A percentile compares a stretch with the other conserved stretches of the same genome.
These are phyloP conservation scores for Dunaliella salina DNA, from an alignment of 163 green algal genomes.

Conservation along the genomic window DNA sequence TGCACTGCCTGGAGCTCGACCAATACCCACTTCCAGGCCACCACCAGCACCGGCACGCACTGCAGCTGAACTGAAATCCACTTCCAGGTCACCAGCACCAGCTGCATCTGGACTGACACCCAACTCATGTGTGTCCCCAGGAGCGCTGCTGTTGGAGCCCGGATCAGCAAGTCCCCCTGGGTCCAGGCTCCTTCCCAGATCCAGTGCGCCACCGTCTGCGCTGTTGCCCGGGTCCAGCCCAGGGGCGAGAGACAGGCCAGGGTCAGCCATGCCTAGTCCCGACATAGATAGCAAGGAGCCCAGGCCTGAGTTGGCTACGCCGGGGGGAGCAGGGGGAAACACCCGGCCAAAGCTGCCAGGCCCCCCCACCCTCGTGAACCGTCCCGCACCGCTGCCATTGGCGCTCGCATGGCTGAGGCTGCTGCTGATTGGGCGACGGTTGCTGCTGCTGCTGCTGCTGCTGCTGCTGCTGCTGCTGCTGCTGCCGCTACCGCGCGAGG, in stretches of 20 bases:
- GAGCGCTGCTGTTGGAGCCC: too few species aligned
- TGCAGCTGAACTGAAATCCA: too few species aligned
- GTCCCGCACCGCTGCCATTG: neutral
- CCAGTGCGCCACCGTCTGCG: neutral
- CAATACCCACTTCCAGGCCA: too few species aligned
- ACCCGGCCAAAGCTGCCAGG: too few species aligned
- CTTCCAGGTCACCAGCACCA: too few species aligned
- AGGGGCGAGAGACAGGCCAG: neutral
- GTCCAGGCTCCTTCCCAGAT: neutral
- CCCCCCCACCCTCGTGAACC: neutral
- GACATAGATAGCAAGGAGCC: neutral
- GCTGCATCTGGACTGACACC: too few species aligned
- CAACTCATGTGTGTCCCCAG: too few species aligned
- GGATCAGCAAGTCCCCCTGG: neutral
- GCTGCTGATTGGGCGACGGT: neutral
- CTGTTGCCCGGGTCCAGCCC: neutral
- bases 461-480: neutral
- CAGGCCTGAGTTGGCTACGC: neutral
- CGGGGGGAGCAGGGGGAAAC: too few species aligned
- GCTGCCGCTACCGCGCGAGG: neutral
- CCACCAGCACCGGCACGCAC: too few species aligned
- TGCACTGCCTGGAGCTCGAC: too few species aligned
- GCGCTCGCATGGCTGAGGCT: neutral
- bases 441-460: neutral
- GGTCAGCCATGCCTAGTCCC: neutral